These are phyloP conservation scores for Kockovaella imperatae DNA, from an alignment of 768 basidiomycete species.

Conservation along the genomic window DNA sequence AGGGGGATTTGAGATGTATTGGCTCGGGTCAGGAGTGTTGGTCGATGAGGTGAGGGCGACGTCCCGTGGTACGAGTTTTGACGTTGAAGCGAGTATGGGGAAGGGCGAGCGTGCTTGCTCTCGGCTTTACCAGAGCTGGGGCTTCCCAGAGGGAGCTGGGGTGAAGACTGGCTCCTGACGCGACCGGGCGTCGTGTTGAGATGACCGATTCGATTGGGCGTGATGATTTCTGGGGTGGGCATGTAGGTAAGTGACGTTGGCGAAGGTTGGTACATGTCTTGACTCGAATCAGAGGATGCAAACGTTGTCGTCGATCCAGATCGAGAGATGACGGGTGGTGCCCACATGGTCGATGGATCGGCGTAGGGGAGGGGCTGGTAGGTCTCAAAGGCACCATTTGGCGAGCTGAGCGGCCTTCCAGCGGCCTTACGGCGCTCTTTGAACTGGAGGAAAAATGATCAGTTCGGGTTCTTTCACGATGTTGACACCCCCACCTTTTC, in stretches of 20 bases:
- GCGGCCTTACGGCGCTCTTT: slow-evolving; percentile 39
- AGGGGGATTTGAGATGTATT: slow-evolving; percentile 25
- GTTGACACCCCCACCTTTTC: slow-evolving; percentile 33
- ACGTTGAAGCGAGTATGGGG: slow-evolving; percentile 28
- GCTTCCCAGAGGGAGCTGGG: slow-evolving; percentile 19
- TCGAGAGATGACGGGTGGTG: slow-evolving; percentile 18
- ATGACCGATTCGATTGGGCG: slow-evolving; percentile 19
- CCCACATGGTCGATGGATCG: slow-evolving; percentile 13
- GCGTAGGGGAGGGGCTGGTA: slow-evolving; percentile 14
- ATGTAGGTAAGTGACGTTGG: slow-evolving; percentile 10
- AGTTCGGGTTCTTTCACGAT: no score
- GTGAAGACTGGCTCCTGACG: slow-evolving; percentile 41
- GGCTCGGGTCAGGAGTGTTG: slow-evolving; percentile 22
- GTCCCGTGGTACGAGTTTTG: slow-evolving; percentile 41
- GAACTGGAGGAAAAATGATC: no score
- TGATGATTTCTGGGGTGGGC: slow-evolving; percentile 4
- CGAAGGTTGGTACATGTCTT: slow-evolving; percentile 3
- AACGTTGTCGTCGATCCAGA: slow-evolving; percentile 34
- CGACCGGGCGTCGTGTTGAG: slow-evolving; percentile 18
- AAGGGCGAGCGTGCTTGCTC: slow-evolving; percentile 22
- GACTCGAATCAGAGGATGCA: slow-evolving; percentile 27
- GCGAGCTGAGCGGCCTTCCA: slow-evolving; percentile 24
- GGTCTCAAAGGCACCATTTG: slow-evolving; percentile 15
- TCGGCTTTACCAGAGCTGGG: slow-evolving; percentile 39
- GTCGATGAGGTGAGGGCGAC: slow-evolving; percentile 38